These are phyloP conservation scores for Fusarium torulosum DNA, from an alignment of 2,329 filamentous ascomycete genomes.

Conservation along the genomic window DNA sequence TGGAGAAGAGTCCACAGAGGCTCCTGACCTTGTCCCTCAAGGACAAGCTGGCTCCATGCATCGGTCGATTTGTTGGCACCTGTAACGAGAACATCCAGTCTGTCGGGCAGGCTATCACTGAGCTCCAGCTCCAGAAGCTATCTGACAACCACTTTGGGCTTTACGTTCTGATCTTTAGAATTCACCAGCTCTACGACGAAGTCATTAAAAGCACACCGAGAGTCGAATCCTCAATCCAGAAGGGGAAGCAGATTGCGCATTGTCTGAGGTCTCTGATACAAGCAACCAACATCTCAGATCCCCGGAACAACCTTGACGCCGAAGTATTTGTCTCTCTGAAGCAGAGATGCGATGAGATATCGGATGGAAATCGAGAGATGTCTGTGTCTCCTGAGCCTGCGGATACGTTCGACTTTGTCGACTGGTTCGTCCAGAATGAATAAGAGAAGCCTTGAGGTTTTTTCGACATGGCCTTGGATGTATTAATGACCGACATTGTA, in stretches of 20 bases:
- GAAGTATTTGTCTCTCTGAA: conserved; percentile 1
- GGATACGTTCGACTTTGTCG: not conserved
- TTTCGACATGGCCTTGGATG: not conserved
- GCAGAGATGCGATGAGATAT: not conserved
- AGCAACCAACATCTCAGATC: not conserved
- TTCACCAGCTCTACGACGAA: not conserved
- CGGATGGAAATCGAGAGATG: not conserved
- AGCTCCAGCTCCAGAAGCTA: not conserved
- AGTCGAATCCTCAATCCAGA: not conserved
- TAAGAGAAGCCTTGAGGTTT: not conserved
- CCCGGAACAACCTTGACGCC: not conserved
- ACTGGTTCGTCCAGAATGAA: not conserved
- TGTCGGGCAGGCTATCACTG: not conserved
- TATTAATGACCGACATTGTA: too few species aligned
- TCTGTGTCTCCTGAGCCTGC: not conserved
- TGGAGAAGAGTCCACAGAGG: not conserved
- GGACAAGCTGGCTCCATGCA: not conserved
- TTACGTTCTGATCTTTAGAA: not conserved
- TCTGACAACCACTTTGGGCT: not conserved
- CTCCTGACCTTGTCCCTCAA: not conserved
- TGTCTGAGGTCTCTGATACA: not conserved
- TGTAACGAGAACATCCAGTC: not conserved
- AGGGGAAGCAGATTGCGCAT: not conserved
- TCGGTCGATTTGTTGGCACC: not conserved
- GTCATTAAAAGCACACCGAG: not conserved